Evolutionary conservation across 2,329 filamentous ascomycete genomes (phyloP).

Genomic region (Calycina herbarum): DNA sequence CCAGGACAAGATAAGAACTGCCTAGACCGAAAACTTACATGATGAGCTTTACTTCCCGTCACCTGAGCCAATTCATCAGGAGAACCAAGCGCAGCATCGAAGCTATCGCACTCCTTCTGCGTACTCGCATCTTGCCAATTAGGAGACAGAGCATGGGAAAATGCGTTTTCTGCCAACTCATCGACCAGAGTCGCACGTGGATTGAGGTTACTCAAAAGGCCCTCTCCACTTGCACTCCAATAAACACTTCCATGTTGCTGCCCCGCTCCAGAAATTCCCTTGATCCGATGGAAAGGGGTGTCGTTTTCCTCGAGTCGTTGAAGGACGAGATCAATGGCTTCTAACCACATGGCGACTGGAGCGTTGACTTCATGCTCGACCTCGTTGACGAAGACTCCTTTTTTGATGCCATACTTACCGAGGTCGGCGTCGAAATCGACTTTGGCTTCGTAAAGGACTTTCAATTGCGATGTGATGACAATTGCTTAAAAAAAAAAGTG

Average conservation of each 20-base stretch:
- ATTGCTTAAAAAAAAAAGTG: constrained; percentile 56
- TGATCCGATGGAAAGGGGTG: constrained; percentile 72
- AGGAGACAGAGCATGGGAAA: constrained; percentile 84
- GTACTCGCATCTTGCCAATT: constrained; percentile 99
- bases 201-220: constrained; percentile 61
- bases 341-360: constrained; percentile 91
- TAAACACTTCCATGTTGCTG: constrained; percentile 99
- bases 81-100: constrained; percentile 71
- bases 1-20: too few relatives aligned
- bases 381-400: constrained; percentile 83
- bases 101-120: constrained; percentile 84
- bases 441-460: constrained; percentile 80
- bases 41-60: constrained; percentile 92
- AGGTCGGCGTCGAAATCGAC: constrained; percentile 94
- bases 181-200: constrained; percentile 62
- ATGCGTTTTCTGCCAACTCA: constrained; percentile 66
- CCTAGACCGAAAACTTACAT: constrained; percentile 58
- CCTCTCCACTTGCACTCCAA: constrained; percentile 73
- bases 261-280: constrained; percentile 84
- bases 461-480: constrained; percentile 79
- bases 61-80: constrained; percentile 69
- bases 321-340: constrained; percentile 85
- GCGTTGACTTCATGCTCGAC: constrained; percentile 86
- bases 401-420: constrained; percentile 73
- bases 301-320: constrained; percentile 67